Percentiles rank a stretch among this genome's conserved stretches.
phyloP scores from a whole-genome alignment of 176 grass and related monocot species.

The Cenchrus purpureus region DNA sequence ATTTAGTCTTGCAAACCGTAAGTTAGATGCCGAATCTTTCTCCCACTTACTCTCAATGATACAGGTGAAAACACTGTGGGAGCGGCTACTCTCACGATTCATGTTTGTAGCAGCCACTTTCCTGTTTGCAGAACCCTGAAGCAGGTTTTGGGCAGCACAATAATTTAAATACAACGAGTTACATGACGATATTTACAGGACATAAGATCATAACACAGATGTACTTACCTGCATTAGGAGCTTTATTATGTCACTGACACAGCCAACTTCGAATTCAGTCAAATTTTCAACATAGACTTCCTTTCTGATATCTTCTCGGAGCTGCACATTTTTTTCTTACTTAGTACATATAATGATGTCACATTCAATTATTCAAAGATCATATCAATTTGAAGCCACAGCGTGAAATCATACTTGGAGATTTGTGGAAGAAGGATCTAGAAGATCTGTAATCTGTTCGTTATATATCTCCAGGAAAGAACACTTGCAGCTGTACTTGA shows the following conservation, averaged over 20 bases:
- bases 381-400: constrained; percentile 37
- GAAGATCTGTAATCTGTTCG: constrained; percentile 98
- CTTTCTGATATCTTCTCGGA: constrained; percentile 78
- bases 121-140: constrained; percentile 89
- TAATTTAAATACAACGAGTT: constrained; percentile 18
- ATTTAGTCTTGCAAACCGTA: constrained; percentile 93
- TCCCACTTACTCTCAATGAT: constrained; percentile 92
- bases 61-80: constrained; percentile 97
- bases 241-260: constrained; percentile 85
- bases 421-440: constrained; percentile 87
- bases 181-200: constrained; percentile 14
- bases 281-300: constrained; percentile 97
- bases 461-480: constrained; percentile 99
- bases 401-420: constrained; percentile 64
- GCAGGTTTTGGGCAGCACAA: constrained; percentile 19
- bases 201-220: constrained; percentile 19
- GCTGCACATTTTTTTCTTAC: constrained; percentile 47
- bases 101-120: constrained; percentile 95
- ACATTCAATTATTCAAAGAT: background rate
- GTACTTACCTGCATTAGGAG: constrained; percentile 77
- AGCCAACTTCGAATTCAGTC: constrained; percentile 81
- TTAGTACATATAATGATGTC: constrained; percentile 31
- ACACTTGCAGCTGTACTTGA: constrained; percentile 97
- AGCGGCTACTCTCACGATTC: constrained; percentile 93
- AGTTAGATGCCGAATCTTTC: constrained; percentile 76